Conservation (phyloP, 495 filamentous ascomycete species). For the Cercophora newfieldiana region DNA sequence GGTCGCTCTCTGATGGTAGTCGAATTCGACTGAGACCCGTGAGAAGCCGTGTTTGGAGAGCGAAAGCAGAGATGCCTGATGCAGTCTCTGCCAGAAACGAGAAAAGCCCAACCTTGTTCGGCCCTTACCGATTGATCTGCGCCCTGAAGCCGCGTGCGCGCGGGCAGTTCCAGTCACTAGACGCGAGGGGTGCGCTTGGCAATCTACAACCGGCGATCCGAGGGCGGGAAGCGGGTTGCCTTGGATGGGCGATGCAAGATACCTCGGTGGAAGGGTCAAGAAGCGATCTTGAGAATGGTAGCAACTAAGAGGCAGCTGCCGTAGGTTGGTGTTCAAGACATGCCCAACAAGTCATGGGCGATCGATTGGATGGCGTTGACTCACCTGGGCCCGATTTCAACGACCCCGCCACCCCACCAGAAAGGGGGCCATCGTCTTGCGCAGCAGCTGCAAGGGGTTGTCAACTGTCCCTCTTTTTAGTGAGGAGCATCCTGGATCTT, state of each 20-base stretch:
- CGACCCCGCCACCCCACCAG: constrained; percentile 16
- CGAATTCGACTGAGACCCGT: constrained; percentile 25
- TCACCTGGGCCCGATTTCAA: background rate
- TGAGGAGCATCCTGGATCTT: no score
- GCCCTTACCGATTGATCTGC: background rate
- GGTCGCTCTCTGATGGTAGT: constrained; percentile 7
- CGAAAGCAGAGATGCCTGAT: constrained; percentile 28
- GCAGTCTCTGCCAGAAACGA: constrained; percentile 29
- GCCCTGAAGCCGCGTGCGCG: background rate
- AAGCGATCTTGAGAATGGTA: background rate
- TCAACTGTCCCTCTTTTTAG: no score
- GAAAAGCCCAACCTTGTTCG: constrained; percentile 18
- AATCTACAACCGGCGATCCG: background rate
- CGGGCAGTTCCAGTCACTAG: background rate
- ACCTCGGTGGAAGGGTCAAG: background rate
- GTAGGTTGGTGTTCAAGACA: background rate
- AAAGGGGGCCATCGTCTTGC: background rate
- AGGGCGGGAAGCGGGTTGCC: background rate
- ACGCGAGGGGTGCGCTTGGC: background rate
- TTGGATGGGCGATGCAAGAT: background rate
- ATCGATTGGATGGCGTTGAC: constrained; percentile 16
- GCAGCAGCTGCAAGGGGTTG: background rate
- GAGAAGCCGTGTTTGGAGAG: constrained; percentile 32
- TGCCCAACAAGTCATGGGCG: background rate
- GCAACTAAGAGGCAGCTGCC: background rate